Evolutionary conservation across 495 filamentous ascomycete genomes (phyloP), one percentile per base, ranked within the genome.

Genomic region (Hyaloscypha variabilis): DNA sequence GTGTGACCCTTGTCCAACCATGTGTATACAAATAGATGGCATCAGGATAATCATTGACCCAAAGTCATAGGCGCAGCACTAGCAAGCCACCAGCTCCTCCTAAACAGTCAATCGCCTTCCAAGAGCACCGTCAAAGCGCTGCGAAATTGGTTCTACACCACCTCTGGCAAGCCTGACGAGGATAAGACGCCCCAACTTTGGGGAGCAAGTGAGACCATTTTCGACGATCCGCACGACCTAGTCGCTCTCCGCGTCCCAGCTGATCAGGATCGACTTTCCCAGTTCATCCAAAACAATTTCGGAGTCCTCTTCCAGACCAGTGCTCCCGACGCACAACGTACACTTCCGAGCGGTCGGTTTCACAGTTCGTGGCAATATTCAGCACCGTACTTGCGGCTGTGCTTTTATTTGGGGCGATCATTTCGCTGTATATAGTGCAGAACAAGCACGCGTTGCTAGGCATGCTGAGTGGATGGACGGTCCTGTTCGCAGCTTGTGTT

Each of bases 401-500:
- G 11, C 46, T 69, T 14, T 56, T 65, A 3, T 62, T 65, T 24
- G 62, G 67, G 6, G 57, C 62, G 6, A 65, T 69, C 17, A 61
- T 65, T 36, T 49, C 46, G 1, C 29, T 69, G 21, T 69, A 65
- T 28, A 51, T 62, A 17, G 62, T 69, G 30, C 29, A 57, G 8
- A 58, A 58, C 23, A 6, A n/a, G 24, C n/a, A 51, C 8, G 62
- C 57, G 1, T 39, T 61, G 36, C 54, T 64, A 8, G 55, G 62
- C 8, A 61, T 68, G 55, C 17, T 65, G 19, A 56, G 55, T 61
- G 42, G 56, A 3, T 68, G 62, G 42, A 73, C 67, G 10, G 50
- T 73, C 3, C 13, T 65, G 0, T 67, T 70, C 51, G 65, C 68
- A 1, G 54, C 65, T 21, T 64, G 29, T 19, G 63, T 58, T n/a